phyloP scores from a whole-genome alignment of 139 green algal species.

The Chlamydomonas eustigma region DNA sequence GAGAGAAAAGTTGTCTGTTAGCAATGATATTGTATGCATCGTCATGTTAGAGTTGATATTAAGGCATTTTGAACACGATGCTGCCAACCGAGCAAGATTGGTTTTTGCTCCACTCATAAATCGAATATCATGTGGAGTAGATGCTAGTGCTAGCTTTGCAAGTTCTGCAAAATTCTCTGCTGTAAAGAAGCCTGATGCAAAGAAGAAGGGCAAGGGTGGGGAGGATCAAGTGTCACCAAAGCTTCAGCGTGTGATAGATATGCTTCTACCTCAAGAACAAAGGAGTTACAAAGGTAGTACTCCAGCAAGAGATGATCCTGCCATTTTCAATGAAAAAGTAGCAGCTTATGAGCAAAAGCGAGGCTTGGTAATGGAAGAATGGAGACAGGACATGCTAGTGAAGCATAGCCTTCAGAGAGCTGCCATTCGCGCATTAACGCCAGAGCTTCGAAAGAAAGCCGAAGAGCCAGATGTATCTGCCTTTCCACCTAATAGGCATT shows the following conservation, averaged over 20 bases:
- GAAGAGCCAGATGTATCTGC: slow-evolving; percentile 14
- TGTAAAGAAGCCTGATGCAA: slow-evolving; percentile 3
- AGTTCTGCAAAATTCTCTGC: background rate
- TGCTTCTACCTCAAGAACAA: slow-evolving; percentile 6
- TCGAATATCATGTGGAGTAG: background rate
- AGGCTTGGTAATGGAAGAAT: background rate
- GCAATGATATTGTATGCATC: too few species aligned
- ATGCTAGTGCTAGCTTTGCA: background rate
- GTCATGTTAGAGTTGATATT: too few species aligned
- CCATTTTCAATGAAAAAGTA: background rate
- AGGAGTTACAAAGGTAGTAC: background rate
- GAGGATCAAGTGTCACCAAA: slow-evolving; percentile 10
- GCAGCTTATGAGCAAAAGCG: background rate
- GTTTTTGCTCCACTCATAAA: too few species aligned
- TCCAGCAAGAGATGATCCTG: background rate
- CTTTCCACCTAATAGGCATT: slow-evolving; percentile 18
- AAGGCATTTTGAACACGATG: too few species aligned
- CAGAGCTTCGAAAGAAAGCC: slow-evolving; percentile 6
- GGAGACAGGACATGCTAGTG: slow-evolving; percentile 10
- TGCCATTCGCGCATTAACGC: slow-evolving; percentile 17
- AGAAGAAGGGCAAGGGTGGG: slow-evolving; percentile 1
- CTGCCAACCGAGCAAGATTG: too few species aligned
- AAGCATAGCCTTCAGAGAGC: slow-evolving; percentile 25
- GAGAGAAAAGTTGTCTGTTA: too few species aligned
- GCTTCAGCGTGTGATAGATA: background rate